Conservation (phyloP, 805 yeast species). For the Ogataea dorogensis region DNA sequence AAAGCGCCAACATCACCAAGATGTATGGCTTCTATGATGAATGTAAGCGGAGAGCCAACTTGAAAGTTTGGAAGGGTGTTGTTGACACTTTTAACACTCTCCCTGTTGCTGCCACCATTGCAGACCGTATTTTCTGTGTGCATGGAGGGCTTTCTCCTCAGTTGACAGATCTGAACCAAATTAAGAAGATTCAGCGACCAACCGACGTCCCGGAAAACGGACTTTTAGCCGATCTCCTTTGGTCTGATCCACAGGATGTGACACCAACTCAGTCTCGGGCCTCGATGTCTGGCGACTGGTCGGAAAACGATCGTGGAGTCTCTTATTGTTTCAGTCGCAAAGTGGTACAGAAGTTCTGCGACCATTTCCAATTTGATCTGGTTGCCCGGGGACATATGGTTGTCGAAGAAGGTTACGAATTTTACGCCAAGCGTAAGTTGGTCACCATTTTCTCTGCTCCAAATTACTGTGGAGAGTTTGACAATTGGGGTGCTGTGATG, state of each 20-base stretch:
- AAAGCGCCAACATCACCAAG: constrained; percentile 56
- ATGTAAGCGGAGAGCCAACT: constrained; percentile 50
- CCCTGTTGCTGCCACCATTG: constrained; percentile 62
- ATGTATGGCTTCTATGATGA: constrained; percentile 63
- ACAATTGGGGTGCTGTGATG: constrained; percentile 80
- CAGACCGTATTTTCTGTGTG: constrained; percentile 56
- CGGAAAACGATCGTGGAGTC: constrained; percentile 80
- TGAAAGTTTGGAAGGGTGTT: constrained; percentile 49
- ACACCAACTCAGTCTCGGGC: constrained; percentile 22
- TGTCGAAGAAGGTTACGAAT: constrained; percentile 85
- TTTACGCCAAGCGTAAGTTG: constrained; percentile 67
- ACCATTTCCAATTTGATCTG: constrained; percentile 67
- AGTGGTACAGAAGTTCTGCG: constrained; percentile 68
- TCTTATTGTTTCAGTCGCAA: constrained; percentile 73
- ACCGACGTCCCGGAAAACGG: constrained; percentile 85
- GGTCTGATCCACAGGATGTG: constrained; percentile 76
- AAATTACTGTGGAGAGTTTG: constrained; percentile 79
- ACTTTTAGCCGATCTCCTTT: constrained; percentile 68
- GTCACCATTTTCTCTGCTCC: constrained; percentile 84
- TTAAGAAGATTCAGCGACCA: constrained; percentile 70
- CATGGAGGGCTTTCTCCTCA: constrained; percentile 80
- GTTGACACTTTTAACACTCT: constrained; percentile 57
- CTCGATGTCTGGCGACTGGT: constrained; percentile 52
- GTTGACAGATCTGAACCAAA: constrained; percentile 60
- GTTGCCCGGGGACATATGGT: constrained; percentile 88